These are phyloP conservation scores for Pontederia crassipes DNA, from an alignment of 176 grass and related monocot species.

Conservation along the genomic window DNA sequence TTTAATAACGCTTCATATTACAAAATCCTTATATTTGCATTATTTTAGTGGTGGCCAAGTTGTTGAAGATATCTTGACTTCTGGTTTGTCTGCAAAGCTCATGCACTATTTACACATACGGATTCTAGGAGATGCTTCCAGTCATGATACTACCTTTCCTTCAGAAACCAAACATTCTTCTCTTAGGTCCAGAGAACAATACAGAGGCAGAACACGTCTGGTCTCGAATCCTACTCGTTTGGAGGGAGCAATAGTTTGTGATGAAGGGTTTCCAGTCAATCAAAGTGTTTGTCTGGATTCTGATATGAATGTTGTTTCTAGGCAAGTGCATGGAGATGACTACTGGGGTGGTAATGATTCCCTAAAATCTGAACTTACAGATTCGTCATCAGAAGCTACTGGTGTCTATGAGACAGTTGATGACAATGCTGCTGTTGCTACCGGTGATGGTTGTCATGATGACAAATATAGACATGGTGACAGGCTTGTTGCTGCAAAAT, in stretches of 20 bases:
- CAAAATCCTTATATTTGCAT: background rate
- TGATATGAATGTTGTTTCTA: constrained; percentile 22
- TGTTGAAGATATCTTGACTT: constrained; percentile 70
- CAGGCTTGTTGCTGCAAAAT: constrained; percentile 10
- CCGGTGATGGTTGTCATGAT: constrained; percentile 27
- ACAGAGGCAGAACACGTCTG: constrained; percentile 46
- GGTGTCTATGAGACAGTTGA: constrained; percentile 8
- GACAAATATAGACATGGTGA: constrained; percentile 27
- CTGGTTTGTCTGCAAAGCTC: constrained; percentile 73
- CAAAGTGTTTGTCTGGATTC: constrained; percentile 23
- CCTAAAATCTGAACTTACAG: constrained; percentile 24
- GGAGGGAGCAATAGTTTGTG: constrained; percentile 25
- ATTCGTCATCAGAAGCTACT: constrained; percentile 32
- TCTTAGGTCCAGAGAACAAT: constrained; percentile 39
- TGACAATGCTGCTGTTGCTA: constrained; percentile 22
- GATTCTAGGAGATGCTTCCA: constrained; percentile 53
- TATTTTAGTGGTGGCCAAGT: constrained; percentile 45
- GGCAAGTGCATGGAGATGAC: constrained; percentile 34
- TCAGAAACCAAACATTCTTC: constrained; percentile 36
- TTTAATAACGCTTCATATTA: constrained; percentile 12
- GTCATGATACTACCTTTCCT: constrained; percentile 43
- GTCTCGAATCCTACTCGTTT: constrained; percentile 28
- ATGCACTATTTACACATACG: constrained; percentile 74
- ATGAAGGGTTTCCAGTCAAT: constrained; percentile 22
- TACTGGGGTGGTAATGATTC: constrained; percentile 20